Evolutionary conservation across 805 yeast genomes (phyloP).

Genomic region (Wickerhamomyces mucosus): DNA sequence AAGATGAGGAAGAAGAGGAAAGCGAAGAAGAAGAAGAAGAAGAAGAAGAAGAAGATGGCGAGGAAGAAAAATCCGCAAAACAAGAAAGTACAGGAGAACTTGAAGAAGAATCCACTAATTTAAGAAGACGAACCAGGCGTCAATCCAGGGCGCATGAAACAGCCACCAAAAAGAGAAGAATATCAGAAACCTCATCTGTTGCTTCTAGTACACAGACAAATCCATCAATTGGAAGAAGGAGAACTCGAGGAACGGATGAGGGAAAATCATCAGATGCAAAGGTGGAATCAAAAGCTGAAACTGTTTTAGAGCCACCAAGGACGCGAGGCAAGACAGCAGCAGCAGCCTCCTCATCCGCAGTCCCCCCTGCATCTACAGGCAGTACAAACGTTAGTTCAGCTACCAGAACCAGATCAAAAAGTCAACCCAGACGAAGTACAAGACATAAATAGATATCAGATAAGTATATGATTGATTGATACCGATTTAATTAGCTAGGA

Average conservation of each 20-base stretch:
- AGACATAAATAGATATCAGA: conserved; percentile 6
- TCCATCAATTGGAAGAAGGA: too few relatives aligned
- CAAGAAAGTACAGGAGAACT: neutral
- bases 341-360: neutral
- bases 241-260: conserved; percentile 3
- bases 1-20: conserved; percentile 9
- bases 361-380: conserved; percentile 15
- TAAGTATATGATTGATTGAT: too few relatives aligned
- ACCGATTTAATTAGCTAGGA: too few relatives aligned
- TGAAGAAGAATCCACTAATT: conserved; percentile 1
- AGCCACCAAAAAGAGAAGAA: conserved; percentile 1
- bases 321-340: conserved; percentile 1
- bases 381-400: too few relatives aligned
- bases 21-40: conserved; percentile 8
- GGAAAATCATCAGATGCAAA: conserved; percentile 1
- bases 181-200: conserved; percentile 1
- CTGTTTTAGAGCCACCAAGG: too few relatives aligned
- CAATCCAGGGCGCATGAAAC: neutral
- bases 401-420: conserved; percentile 6
- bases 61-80: conserved; percentile 2
- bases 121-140: conserved; percentile 1
- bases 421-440: conserved; percentile 10
- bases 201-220: too few relatives aligned
- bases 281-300: too few relatives aligned
- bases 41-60: conserved; percentile 4